Evolutionary conservation across 441 rosid genomes (phyloP), one percentile per base, ranked within the genome.

Genomic region (Pelargonium exstipulatum): DNA sequence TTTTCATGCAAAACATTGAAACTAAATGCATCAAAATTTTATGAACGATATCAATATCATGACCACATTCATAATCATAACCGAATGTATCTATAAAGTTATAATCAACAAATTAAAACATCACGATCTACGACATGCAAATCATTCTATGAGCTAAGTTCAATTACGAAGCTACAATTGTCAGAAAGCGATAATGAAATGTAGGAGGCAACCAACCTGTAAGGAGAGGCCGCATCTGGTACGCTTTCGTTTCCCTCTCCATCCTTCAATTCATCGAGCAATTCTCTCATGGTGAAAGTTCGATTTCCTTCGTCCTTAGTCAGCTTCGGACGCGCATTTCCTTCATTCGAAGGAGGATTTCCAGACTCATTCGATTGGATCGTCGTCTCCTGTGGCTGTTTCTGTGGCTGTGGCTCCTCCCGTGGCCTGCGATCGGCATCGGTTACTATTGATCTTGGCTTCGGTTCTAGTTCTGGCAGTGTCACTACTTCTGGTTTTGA

Each of bases 271-370:
- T 91, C 96, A 73, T 76, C 85, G 46, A 89, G 89, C 68, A 93
- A 75, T 71, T 93, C 96, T 68, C 98, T 84, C 98, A 93, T 91
- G 45, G 96, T 93, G 80, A 91, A 91, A 10, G 91, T 84, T 58
- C 87, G 83, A 77, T 73, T 87, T 0, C 87, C 92, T 67, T 83
- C 86, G 63, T 87, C 93, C 32, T 83, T 87, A 26, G 72, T 75
- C 17, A 83, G 75, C 65, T 71, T 83, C 37, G 81, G 71, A 4
- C 45, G 71, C 32, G 79, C 53, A 45, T 65, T 64, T 51, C 74
- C 83, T 29, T 62, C 76, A 57, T 46, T 51, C 53, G 83, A 69
- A 65, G 80, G 72, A 69, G 67, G 62, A 61, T 62, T 71, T 49
- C 65, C 75, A 13, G 62, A 73, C 62, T 73, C 86, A 67, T 67